phyloP scores from a whole-genome alignment of 306 rosid species.

The Ormosia semicastrata region DNA sequence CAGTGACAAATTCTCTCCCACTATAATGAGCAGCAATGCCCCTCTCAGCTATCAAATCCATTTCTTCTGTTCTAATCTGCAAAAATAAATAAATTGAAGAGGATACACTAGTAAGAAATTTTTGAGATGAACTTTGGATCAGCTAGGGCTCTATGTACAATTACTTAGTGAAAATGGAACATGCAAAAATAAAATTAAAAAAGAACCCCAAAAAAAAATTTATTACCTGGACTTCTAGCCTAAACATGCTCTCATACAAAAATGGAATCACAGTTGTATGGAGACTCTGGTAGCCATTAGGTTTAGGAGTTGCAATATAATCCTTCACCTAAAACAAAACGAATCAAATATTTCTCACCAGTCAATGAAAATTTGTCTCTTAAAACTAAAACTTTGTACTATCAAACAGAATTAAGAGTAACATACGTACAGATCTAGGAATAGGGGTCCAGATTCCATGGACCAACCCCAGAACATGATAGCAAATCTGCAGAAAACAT shows the following conservation, averaged over 20 bases:
- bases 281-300: constrained; percentile 98
- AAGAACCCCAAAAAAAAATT: background rate
- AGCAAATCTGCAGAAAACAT: constrained; percentile 75
- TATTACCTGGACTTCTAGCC: constrained; percentile 93
- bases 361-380: constrained; percentile 22
- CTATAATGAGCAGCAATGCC: constrained; percentile 98
- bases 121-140: constrained; percentile 7
- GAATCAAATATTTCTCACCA: constrained; percentile 6
- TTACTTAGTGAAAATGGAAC: constrained; percentile 12
- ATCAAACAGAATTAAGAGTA: constrained; percentile 37
- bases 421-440: constrained; percentile 89
- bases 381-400: background rate
- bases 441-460: constrained; percentile 98
- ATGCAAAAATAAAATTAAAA: background rate
- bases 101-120: constrained; percentile 12
- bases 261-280: constrained; percentile 95
- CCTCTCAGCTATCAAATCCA: constrained; percentile 97
- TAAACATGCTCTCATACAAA: constrained; percentile 91
- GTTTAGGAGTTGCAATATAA: constrained; percentile 96
- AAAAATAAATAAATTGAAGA: constrained; percentile 16
- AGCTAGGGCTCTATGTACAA: constrained; percentile 10
- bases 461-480: constrained; percentile 90
- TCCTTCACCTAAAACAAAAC: constrained; percentile 71
- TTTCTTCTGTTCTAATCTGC: constrained; percentile 97
- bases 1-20: constrained; percentile 70